Percentiles rank a stretch among this genome's conserved stretches.
Evolutionary conservation across 163 green algal species (phyloP).

Genomic region (Chlorella variabilis): DNA sequence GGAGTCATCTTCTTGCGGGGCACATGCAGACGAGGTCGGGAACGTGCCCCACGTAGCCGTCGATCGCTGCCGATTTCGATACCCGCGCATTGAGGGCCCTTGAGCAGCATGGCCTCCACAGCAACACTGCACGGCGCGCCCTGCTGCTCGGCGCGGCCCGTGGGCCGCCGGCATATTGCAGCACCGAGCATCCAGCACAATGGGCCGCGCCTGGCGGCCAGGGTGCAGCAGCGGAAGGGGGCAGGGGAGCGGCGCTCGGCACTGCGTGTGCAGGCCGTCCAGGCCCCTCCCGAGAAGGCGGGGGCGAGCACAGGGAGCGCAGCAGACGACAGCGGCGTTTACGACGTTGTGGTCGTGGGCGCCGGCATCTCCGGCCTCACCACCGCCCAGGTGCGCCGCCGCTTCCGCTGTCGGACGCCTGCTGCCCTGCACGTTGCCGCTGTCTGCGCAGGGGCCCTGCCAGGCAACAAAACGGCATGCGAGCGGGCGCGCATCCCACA

Average conservation of each 20-base stretch:
- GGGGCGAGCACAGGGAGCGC: neutral
- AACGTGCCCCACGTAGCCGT: too few relatives aligned
- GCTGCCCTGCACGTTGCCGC: neutral
- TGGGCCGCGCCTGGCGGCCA: neutral
- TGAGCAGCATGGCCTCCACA: neutral
- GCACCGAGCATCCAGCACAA: neutral
- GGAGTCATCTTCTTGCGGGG: too few relatives aligned
- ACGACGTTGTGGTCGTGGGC: conserved; percentile 82
- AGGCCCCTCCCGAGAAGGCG: neutral
- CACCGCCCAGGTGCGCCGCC: conserved; percentile 60
- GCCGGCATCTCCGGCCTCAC: conserved; percentile 91
- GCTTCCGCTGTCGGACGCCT: too few relatives aligned
- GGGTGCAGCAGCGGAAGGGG: neutral
- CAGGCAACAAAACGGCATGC: too few relatives aligned
- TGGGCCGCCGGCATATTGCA: neutral
- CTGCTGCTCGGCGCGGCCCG: neutral
- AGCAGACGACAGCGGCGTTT: conserved; percentile 13
- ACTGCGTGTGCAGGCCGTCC: conserved; percentile 7
- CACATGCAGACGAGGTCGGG: too few relatives aligned
- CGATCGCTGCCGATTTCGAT: too few relatives aligned
- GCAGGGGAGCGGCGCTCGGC: neutral
- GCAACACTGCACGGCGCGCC: neutral
- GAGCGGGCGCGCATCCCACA: too few relatives aligned
- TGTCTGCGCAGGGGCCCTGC: too few relatives aligned
- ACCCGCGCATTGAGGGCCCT: too few relatives aligned